Percentiles rank a stretch among this genome's conserved stretches.
phyloP scores from a whole-genome alignment of 169 alveolate genomes.

The Babesia divergens region DNA sequence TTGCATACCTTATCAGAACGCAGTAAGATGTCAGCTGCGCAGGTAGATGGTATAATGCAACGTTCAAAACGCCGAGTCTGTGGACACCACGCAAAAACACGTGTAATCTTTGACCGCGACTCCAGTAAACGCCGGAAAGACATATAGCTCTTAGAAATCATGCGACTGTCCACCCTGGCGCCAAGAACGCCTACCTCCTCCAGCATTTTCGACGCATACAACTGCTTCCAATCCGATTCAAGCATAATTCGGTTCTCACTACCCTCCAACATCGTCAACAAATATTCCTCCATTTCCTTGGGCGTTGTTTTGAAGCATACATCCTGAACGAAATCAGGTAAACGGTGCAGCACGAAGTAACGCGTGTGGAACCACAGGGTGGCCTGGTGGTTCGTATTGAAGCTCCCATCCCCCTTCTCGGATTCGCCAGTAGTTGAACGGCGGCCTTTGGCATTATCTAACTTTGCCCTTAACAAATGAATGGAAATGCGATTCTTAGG shows the following conservation, averaged over 20 bases:
- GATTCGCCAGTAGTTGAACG: neutral
- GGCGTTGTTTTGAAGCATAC: conserved; percentile 11
- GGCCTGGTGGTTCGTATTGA: conserved; percentile 1
- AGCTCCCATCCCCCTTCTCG: neutral
- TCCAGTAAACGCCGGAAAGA: conserved; percentile 34
- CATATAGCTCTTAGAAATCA: conserved; percentile 9
- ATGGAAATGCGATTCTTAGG: conserved; percentile 47
- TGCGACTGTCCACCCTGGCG: conserved; percentile 24
- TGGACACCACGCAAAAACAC: conserved; percentile 63
- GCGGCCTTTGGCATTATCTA: neutral
- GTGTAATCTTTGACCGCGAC: conserved; percentile 24
- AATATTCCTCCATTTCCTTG: neutral
- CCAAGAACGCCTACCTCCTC: neutral
- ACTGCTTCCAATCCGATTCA: conserved; percentile 52
- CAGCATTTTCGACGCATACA: conserved; percentile 17
- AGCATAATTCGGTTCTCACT: conserved; percentile 41
- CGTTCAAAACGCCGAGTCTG: conserved; percentile 54
- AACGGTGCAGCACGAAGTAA: conserved; percentile 40
- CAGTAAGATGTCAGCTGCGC: neutral
- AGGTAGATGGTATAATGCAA: conserved; percentile 26
- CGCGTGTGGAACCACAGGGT: conserved; percentile 42
- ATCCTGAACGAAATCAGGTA: conserved; percentile 38
- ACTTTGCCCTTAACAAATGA: conserved; percentile 6
- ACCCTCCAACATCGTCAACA: conserved; percentile 28
- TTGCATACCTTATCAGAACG: neutral